Percentiles rank a stretch among this genome's conserved stretches.
These are phyloP conservation scores for Prototheca cutis DNA, from an alignment of 163 green algal species.

Conservation along the genomic window DNA sequence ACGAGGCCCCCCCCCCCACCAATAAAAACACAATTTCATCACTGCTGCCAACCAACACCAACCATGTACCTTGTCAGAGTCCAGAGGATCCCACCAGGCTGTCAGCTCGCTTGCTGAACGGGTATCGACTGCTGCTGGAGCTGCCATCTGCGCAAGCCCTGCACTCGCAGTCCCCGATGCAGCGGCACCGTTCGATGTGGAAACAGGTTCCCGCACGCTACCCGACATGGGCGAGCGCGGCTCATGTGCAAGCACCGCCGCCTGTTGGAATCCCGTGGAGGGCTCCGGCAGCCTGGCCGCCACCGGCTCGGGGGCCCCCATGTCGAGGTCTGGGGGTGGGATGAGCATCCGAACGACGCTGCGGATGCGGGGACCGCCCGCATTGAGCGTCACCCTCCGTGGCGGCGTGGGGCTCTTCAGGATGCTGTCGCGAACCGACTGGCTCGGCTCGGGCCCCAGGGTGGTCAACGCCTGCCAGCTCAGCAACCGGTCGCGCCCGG, in stretches of 20 bases:
- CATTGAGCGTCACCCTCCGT: neutral
- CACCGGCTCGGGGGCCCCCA: neutral
- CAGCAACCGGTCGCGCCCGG: neutral
- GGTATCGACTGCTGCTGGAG: neutral
- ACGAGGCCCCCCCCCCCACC: neutral
- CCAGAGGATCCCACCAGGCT: neutral
- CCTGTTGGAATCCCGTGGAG: neutral
- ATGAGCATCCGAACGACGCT: constrained; percentile 2
- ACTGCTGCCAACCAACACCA: neutral
- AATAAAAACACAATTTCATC: neutral
- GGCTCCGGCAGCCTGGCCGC: neutral
- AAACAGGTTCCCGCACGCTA: neutral
- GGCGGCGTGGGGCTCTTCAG: constrained; percentile 3
- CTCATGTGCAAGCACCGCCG: neutral
- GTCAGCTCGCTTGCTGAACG: neutral
- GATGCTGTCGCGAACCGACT: constrained; percentile 1
- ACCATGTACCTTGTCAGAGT: neutral
- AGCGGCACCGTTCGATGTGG: too few relatives aligned
- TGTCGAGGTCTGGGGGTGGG: neutral
- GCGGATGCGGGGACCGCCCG: neutral
- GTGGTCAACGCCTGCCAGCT: neutral
- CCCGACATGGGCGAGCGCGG: neutral
- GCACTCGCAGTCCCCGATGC: neutral
- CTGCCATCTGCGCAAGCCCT: neutral
- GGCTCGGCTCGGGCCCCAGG: neutral